Conservation (phyloP, 2,329 filamentous ascomycete species). For the Aspergillus oerlinghausenensis region DNA sequence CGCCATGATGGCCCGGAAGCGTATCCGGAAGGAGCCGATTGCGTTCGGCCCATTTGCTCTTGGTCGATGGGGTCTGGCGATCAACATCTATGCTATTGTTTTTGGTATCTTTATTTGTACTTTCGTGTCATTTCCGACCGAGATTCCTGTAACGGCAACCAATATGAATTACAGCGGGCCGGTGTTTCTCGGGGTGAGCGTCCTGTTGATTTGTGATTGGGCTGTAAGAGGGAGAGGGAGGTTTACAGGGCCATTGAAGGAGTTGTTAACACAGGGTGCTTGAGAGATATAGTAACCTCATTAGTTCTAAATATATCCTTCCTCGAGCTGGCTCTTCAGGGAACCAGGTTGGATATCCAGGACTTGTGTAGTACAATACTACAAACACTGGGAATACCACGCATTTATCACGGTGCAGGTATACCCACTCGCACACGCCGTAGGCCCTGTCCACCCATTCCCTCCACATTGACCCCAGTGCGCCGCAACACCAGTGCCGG, state of each 20-base stretch:
- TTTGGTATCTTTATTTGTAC: slow-evolving; percentile 7
- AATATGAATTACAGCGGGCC: neutral
- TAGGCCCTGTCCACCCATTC: neutral
- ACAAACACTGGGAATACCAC: neutral
- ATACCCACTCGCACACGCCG: neutral
- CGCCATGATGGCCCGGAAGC: slow-evolving; percentile 29
- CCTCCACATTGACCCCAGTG: neutral
- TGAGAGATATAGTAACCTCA: neutral
- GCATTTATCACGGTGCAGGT: neutral
- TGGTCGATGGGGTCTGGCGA: slow-evolving; percentile 18
- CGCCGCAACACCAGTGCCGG: neutral
- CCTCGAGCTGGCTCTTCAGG: neutral
- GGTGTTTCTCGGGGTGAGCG: neutral
- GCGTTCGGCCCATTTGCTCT: slow-evolving; percentile 21
- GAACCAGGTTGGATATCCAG: too few species aligned
- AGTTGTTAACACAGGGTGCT: neutral
- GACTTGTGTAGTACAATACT: neutral
- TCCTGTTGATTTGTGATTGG: neutral
- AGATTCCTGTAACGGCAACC: neutral
- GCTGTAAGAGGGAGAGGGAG: neutral
- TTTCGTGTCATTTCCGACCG: neutral
- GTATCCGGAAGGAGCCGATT: slow-evolving; percentile 18
- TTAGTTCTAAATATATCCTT: too few species aligned
- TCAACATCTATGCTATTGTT: slow-evolving; percentile 34
- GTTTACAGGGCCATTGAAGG: neutral